Evolutionary conservation across 305 asterid genomes (phyloP), one percentile per base, ranked within the genome.

Genomic region (Striga hermonthica): DNA sequence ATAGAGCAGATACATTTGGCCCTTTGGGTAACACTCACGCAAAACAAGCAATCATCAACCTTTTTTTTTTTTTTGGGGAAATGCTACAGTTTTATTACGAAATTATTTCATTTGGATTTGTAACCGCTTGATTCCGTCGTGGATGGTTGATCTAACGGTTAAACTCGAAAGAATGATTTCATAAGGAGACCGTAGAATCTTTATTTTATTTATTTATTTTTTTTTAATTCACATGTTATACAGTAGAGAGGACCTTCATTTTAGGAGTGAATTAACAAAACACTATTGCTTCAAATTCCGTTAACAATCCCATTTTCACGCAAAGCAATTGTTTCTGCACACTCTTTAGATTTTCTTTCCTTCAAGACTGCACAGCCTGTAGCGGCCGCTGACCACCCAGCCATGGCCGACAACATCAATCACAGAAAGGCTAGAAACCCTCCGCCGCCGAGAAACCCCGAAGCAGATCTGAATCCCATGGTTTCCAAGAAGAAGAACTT

Each of bases 401-500:
- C 76, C 39, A 73, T 74, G 72, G 75, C 71, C 0, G 85, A 80
- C 8, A 69, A 69, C 41, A 43, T 67, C n/a, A 68, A 74, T 12
- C 58, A 54, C 72, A 59, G 78, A 60, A 78, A 74, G 69, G 66
- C 86, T 59, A 74, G 77, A 69, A 70, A 74, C 43, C 66, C 57
- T 37, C 35, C 57, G 4, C 50, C 48, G 37, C 50, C 57, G 57
- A 34, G 7, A 15, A 35, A 56, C 72, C 73, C 62, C 1, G 67
- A 77, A 13, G 59, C 66, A 69, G 84, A 80, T 80, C 85, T 75
- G 41, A 75, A 40, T 36, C 11, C 76, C 7, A 80, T 75, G 41
- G 72, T 35, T 36, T 13, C 76, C 7, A 80, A 72, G 67, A 89
- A 86, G 75, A 91, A 87, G 16, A 91, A 82, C 71, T 89, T 91